Evolutionary conservation across 768 basidiomycete species (phyloP), one percentile per base, ranked within the genome.

Genomic region (Epithele typhae): DNA sequence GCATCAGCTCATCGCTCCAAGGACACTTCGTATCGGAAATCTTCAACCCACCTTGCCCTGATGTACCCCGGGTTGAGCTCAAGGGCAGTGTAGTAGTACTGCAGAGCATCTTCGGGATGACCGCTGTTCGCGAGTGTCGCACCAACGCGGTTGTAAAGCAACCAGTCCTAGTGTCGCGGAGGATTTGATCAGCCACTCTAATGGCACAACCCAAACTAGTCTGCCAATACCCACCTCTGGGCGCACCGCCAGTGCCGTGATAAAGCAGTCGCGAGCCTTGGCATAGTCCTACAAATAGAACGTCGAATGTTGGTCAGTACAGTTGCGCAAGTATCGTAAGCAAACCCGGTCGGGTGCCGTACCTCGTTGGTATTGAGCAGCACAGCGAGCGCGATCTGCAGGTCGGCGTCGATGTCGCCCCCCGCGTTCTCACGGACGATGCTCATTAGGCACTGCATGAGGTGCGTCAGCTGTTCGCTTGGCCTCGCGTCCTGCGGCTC

Each of bases 231-330:
- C 11, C 61, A 96, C 94, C 45, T 92, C 84, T 2, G 93, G 95
- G 48, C 92, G 75, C 41, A 92, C 83, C 3, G 83, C 83, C 49
- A 98, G 68, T 1, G 96, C 96, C 0, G 94, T 77, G 39, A 74
- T 74, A 69, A 99, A 97, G 70, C 96, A 99, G 63, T 99, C 96
- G 50, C 86, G 82, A 0, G 95, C 92, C 63, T 92, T 94, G 18
- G 70, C 75, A 58, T 91, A 98, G 37, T 97, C 94, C 90, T 93
- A 50, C 8, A 30, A 30, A 7, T 7, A 30, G 27, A 7, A 30
- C 8, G 7, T 30, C 27, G 27, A n/a, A n/a, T n/a, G 27, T 30
- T 14, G 14, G 27, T 7, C 27, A 7, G 14, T 14, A 14, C 27
- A 7, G 8, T 7, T 30, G 27, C 27, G 8, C 27, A 7, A 7